Base-by-base conservation (phyloP, 805 yeast genomes). In the Spathaspora arborariae region DNA sequence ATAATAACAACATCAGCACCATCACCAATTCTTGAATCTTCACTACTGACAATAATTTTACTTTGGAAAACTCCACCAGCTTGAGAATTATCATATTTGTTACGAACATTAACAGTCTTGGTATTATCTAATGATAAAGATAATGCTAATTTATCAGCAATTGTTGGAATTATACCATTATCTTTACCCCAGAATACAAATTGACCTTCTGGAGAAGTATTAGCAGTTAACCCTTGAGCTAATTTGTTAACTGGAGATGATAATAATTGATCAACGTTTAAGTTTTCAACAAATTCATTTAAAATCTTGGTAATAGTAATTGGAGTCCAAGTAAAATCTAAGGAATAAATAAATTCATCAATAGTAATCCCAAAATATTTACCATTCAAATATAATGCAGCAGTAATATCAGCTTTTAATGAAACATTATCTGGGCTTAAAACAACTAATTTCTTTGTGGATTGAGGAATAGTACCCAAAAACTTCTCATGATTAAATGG, bases 31-130 rank as follows among this genome's bases (percentile, higher is more conserved):
- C 35, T 36, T 10, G 39, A 26, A n/a, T 33, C 21, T 7, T 39
- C 41, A 18, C 48, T 26, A 5, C 61, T 50, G 5, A 76, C 67
- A 21, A 72, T 64, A 43, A 85, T 68, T 58, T 84, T 87, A 34
- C 90, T 77, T 64, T 85, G 88, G 62, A 83, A 82, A 7, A 80
- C 60, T 51, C 97, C 97, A 30, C 91, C 92, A 44, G 78, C 79
- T 13, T 80, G 70, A 33, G 74, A 61, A 63, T 88, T 90, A 64
- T 92, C 96, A 57, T 72, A 88, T 58, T 79, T 79, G 44, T 85
- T 76, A 62, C 85, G 75, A 62, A 79, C 76, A 45, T 76, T 66
- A 47, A 85, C 76, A 37, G 65, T 58, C 47, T 79, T 70, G 44
- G 74, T 60, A 48, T 78, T 78, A 55, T 80, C 84, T 58, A 85